These are phyloP conservation scores for Phytophthora rubi DNA, from an alignment of 352 stramenopile genomes.

Conservation along the genomic window DNA sequence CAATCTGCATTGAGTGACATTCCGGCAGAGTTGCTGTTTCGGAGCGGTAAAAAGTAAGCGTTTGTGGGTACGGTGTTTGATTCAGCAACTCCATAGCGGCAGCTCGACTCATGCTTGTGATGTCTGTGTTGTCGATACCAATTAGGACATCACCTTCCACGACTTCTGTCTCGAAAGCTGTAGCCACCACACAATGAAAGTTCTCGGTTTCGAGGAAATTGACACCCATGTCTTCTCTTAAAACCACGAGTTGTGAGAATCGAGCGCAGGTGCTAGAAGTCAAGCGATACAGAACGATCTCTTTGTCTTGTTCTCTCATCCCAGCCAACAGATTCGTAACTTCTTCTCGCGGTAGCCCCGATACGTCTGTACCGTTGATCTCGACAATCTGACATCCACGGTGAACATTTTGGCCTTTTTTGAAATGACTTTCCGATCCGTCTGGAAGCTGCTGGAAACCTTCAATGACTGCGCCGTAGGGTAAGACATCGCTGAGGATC, in stretches of 20 bases:
- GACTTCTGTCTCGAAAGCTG: constrained; percentile 9
- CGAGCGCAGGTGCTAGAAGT: constrained; percentile 26
- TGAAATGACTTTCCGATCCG: constrained; percentile 45
- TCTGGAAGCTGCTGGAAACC: constrained; percentile 51
- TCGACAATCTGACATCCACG: constrained; percentile 61
- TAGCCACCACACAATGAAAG: constrained; percentile 46
- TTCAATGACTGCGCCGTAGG: constrained; percentile 57
- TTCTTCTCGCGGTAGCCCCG: constrained; percentile 39
- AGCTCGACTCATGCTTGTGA: constrained; percentile 42
- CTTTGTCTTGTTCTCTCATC: constrained; percentile 57
- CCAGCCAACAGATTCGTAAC: constrained; percentile 42
- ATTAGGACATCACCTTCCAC: constrained; percentile 53
- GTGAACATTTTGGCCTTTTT: constrained; percentile 39
- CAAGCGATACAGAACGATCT: constrained; percentile 62
- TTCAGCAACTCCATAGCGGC: constrained; percentile 39
- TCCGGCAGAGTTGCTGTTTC: constrained; percentile 32
- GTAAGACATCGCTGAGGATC: constrained; percentile 48
- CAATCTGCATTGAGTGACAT: constrained; percentile 49
- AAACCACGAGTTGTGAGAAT: constrained; percentile 39
- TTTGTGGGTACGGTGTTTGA: constrained; percentile 36
- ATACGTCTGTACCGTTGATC: constrained; percentile 62
- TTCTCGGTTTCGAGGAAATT: constrained; percentile 46
- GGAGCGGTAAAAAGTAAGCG: constrained; percentile 47
- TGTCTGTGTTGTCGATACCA: constrained; percentile 50
- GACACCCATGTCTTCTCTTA: constrained; percentile 6